Conservation (phyloP, 75 land plant species). For the Gnetum montanum region DNA sequence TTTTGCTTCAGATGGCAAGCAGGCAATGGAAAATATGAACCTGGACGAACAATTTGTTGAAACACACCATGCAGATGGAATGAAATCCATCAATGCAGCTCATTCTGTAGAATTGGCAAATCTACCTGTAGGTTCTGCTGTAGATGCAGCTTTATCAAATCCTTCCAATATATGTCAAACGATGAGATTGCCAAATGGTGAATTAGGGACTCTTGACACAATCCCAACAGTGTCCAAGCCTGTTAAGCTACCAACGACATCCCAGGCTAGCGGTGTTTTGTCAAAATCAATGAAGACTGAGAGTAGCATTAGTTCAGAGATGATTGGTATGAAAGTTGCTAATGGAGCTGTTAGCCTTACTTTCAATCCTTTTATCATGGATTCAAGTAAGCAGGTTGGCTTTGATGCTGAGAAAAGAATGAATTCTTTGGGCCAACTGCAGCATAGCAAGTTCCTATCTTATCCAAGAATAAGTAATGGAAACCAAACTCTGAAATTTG, state of each 20-base stretch:
- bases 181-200: constrained; percentile 28
- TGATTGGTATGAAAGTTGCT: background rate
- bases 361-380: background rate
- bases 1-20: background rate
- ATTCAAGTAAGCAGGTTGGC: constrained; percentile 1
- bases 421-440: background rate
- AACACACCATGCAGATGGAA: constrained; percentile 8
- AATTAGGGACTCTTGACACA: constrained; percentile 7
- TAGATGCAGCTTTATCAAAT: constrained; percentile 11
- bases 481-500: constrained; percentile 4
- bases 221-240: constrained; percentile 10
- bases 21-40: background rate
- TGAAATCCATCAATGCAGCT: background rate
- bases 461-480: constrained; percentile 3
- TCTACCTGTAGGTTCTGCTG: constrained; percentile 8
- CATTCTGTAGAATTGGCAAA: constrained; percentile 6
- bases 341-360: background rate
- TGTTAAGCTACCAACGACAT: background rate
- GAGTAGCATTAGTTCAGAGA: background rate
- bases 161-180: constrained; percentile 10
- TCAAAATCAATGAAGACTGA: constrained; percentile 5
- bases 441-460: background rate
- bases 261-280: background rate
- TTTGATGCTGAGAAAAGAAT: background rate
- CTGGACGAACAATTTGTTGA: background rate